Evolutionary conservation across 1,139 yeast genomes (phyloP).

Genomic region (Candida freyschussii): DNA sequence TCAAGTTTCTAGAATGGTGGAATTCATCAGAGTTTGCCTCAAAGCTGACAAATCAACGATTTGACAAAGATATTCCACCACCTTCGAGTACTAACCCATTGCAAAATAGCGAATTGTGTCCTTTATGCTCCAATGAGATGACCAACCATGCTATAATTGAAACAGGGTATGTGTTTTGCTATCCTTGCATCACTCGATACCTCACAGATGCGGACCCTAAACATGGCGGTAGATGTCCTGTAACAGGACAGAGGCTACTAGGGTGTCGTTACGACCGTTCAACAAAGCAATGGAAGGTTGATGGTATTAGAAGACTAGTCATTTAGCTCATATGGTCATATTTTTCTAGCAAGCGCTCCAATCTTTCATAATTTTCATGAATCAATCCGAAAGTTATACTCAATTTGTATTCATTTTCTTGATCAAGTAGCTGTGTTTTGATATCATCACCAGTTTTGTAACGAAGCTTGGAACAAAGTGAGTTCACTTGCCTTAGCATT

Average conservation of each 20-base stretch:
- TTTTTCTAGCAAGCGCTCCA: slow-evolving; percentile 3
- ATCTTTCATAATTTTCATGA: slow-evolving; percentile 4
- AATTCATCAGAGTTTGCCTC: slow-evolving; percentile 70
- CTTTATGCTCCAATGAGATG: slow-evolving; percentile 62
- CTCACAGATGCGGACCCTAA: slow-evolving; percentile 40
- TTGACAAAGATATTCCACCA: slow-evolving; percentile 53
- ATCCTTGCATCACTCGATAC: slow-evolving; percentile 73
- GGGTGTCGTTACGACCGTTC: slow-evolving; percentile 66
- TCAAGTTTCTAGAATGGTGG: slow-evolving; percentile 96
- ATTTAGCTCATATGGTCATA: too few relatives aligned
- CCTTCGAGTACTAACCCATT: slow-evolving; percentile 28
- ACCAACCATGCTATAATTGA: slow-evolving; percentile 84
- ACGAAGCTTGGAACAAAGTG: slow-evolving; percentile 20
- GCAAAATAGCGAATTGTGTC: slow-evolving; percentile 46
- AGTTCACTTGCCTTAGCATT: slow-evolving; percentile 14
- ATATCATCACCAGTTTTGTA: slow-evolving; percentile 17
- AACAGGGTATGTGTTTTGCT: slow-evolving; percentile 88
- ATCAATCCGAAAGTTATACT: slow-evolving; percentile 15
- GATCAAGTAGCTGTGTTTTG: slow-evolving; percentile 13
- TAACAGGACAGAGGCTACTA: slow-evolving; percentile 66
- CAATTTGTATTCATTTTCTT: slow-evolving; percentile 22
- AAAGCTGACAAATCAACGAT: slow-evolving; percentile 50
- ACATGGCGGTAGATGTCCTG: slow-evolving; percentile 79
- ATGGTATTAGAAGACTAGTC: slow-evolving; percentile 69
- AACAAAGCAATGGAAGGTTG: slow-evolving; percentile 62